Conservation (phyloP, 2,329 filamentous ascomycete genomes). For the Colletotrichum liaoningense region DNA sequence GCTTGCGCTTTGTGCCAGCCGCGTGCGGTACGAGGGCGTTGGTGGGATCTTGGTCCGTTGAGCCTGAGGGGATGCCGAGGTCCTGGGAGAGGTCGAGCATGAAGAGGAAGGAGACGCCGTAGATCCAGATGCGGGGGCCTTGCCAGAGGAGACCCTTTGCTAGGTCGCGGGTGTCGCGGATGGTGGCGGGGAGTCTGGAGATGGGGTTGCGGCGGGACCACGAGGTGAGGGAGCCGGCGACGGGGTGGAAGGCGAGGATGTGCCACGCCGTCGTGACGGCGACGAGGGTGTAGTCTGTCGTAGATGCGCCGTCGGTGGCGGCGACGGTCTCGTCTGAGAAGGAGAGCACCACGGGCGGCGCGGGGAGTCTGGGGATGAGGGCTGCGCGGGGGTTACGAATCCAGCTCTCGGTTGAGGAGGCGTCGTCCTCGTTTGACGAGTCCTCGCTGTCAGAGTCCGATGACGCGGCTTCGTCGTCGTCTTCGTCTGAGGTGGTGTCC, state of each 20-base stretch:
- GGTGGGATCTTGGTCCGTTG: constrained; percentile 30
- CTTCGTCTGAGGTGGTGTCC: constrained; percentile 45
- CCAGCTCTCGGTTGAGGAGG: constrained; percentile 71
- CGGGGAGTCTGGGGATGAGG: constrained; percentile 75
- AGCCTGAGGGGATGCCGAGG: constrained; percentile 57
- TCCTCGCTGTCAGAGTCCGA: constrained; percentile 36
- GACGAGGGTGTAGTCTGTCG: constrained; percentile 61
- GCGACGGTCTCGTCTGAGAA: constrained; percentile 67
- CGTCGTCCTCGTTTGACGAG: constrained; percentile 51
- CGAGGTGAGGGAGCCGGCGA: constrained; percentile 80
- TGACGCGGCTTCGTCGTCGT: constrained; percentile 45
- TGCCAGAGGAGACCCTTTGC: constrained; percentile 91
- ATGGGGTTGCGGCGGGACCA: constrained; percentile 90
- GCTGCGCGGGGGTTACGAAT: constrained; percentile 76
- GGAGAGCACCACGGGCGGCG: constrained; percentile 74
- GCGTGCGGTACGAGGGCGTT: constrained; percentile 34
- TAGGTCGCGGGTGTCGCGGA: constrained; percentile 79
- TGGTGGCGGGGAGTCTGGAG: constrained; percentile 78
- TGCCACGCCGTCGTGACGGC: constrained; percentile 68
- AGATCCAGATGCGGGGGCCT: constrained; percentile 82
- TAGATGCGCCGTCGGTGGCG: constrained; percentile 37
- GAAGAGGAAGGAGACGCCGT: constrained; percentile 86
- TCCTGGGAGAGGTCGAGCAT: constrained; percentile 90
- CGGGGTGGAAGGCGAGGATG: constrained; percentile 82
- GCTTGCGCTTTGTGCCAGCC: constrained; percentile 64